These are phyloP conservation scores for Selaginella moellendorffii DNA, from an alignment of 75 land plant species.

Conservation along the genomic window DNA sequence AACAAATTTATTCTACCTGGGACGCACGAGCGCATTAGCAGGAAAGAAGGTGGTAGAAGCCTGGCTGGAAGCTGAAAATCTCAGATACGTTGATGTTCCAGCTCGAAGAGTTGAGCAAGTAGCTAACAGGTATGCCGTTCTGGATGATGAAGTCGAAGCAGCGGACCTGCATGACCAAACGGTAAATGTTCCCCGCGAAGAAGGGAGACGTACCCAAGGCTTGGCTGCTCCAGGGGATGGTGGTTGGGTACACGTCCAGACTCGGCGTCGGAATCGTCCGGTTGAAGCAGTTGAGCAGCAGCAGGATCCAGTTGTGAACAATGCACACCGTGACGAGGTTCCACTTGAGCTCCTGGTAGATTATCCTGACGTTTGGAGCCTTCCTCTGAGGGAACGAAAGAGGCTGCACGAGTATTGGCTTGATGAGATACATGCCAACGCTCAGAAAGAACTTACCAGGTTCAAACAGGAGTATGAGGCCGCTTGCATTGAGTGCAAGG, in stretches of 20 bases:
- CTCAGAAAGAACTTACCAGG: not conserved
- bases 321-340: too few relatives aligned
- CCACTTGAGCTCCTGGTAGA: not conserved
- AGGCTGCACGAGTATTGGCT: conserved; percentile 8
- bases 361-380: conserved; percentile 8
- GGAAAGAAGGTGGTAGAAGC: not conserved
- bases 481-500: conserved; percentile 4
- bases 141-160: not conserved
- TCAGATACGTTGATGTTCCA: not conserved
- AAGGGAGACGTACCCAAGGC: too few relatives aligned
- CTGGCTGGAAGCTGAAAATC: not conserved
- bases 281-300: too few relatives aligned
- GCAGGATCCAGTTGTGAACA: not conserved
- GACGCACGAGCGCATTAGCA: too few relatives aligned
- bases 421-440: not conserved
- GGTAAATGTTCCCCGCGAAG: too few relatives aligned
- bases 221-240: not conserved
- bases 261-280: too few relatives aligned
- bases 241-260: not conserved
- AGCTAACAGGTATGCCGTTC: too few relatives aligned
- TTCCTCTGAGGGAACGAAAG: not conserved
- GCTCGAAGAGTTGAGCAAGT: not conserved
- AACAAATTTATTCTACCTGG: conserved; percentile 3
- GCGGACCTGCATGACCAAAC: not conserved
- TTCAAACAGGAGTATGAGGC: not conserved